phyloP scores from a whole-genome alignment of 2,329 filamentous ascomycete genomes.

The Xylaria multiplex region DNA sequence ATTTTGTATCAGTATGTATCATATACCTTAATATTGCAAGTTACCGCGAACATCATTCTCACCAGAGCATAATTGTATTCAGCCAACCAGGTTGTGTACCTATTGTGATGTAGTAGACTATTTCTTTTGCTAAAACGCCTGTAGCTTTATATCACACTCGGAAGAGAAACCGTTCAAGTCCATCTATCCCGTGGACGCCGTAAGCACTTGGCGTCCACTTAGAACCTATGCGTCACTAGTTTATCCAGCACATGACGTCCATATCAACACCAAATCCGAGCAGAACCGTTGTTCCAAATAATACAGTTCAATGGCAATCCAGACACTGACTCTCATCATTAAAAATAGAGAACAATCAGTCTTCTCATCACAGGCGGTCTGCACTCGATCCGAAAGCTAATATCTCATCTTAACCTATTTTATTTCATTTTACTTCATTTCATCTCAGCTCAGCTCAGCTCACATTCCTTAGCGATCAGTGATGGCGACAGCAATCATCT shows the following conservation, averaged over 20 bases:
- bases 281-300: too few species aligned
- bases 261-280: too few species aligned
- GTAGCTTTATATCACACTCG: background rate
- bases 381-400: background rate
- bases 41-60: background rate
- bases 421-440: background rate
- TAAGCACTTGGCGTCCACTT: constrained; percentile 3
- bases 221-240: too few species aligned
- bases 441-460: background rate
- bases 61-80: background rate
- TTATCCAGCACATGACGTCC: too few species aligned
- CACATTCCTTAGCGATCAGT: background rate
- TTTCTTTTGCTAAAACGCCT: background rate
- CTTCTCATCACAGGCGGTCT: background rate
- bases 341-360: background rate
- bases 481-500: background rate
- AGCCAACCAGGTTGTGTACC: background rate
- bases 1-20: too few species aligned
- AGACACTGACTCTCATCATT: background rate
- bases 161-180: background rate
- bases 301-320: background rate
- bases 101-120: background rate
- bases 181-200: background rate
- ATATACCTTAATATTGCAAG: too few species aligned
- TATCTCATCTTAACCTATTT: background rate